Evolutionary conservation across 164 flowering plant genomes (phyloP).

Genomic region (Macadamia tetraphylla): DNA sequence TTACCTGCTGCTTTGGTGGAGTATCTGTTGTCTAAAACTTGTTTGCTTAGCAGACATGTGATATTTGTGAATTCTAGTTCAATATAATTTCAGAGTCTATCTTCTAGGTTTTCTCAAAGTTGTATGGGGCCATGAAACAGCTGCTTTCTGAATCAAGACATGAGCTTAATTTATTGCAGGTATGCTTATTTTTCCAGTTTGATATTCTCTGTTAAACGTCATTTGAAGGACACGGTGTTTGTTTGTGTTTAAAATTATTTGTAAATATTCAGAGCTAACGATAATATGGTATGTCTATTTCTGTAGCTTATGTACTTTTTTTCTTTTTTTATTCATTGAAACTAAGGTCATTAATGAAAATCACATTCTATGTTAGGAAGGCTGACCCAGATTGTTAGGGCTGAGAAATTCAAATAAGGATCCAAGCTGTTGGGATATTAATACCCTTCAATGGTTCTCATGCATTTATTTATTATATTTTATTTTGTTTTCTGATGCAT

Average conservation of each 20-base stretch:
- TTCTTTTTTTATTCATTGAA: too few relatives aligned
- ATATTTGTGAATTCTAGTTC: neutral
- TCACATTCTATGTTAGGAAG: too few relatives aligned
- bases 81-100: constrained; percentile 4
- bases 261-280: neutral
- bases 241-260: neutral
- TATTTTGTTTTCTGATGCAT: constrained; percentile 9
- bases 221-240: neutral
- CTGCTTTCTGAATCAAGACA: constrained; percentile 31
- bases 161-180: constrained; percentile 41
- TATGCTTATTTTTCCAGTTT: constrained; percentile 14
- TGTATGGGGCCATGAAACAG: constrained; percentile 27
- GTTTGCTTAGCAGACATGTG: neutral
- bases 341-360: too few relatives aligned
- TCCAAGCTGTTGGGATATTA: too few relatives aligned
- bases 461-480: neutral
- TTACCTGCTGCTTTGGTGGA: neutral
- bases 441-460: too few relatives aligned
- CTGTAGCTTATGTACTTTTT: too few relatives aligned
- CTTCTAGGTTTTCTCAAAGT: constrained; percentile 46
- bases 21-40: neutral
- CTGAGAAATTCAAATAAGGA: too few relatives aligned
- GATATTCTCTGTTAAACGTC: neutral
- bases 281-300: too few relatives aligned
- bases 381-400: too few relatives aligned